Percentiles rank a stretch among this genome's conserved stretches.
Evolutionary conservation across 2,329 filamentous ascomycete species (phyloP).

Genomic region (Purpureocillium takamizusanense): DNA sequence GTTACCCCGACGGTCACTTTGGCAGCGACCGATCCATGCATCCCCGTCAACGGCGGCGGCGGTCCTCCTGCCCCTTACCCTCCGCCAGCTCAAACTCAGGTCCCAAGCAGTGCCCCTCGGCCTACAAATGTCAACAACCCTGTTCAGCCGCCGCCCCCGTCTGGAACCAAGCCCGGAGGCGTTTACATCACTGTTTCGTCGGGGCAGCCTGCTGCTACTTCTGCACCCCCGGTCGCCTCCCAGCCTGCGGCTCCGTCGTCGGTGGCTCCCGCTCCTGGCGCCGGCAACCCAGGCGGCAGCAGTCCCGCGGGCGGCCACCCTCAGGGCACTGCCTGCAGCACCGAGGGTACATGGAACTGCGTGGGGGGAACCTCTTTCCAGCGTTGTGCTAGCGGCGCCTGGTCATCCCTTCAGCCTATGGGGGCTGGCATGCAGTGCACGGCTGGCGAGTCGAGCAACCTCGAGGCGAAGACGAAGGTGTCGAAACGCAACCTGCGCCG

Average conservation of each 20-base stretch:
- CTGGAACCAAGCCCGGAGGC: constrained; percentile 29
- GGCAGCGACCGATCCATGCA: not conserved
- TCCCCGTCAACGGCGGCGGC: too few species aligned
- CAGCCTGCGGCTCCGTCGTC: constrained; percentile 9
- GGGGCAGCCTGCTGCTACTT: constrained; percentile 6
- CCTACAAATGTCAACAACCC: not conserved
- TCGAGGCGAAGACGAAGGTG: constrained; percentile 22
- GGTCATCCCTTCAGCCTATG: constrained; percentile 33
- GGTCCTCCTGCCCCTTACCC: too few species aligned
- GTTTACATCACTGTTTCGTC: constrained; percentile 27
- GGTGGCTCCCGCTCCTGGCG: constrained; percentile 7
- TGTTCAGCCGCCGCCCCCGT: not conserved
- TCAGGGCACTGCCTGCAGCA: constrained; percentile 34
- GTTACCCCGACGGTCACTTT: constrained; percentile 4
- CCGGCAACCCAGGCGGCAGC: constrained; percentile 10
- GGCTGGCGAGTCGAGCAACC: constrained; percentile 26
- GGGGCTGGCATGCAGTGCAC: constrained; percentile 37
- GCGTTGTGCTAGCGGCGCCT: constrained; percentile 42
- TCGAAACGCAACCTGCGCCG: constrained; percentile 17
- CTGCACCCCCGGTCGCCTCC: constrained; percentile 9
- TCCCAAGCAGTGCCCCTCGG: not conserved
- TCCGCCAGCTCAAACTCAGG: not conserved
- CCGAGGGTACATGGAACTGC: constrained; percentile 46
- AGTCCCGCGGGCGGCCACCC: constrained; percentile 21
- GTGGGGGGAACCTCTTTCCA: constrained; percentile 41